phyloP scores from a whole-genome alignment of 306 rosid species.

The Glycyrrhiza uralensis region DNA sequence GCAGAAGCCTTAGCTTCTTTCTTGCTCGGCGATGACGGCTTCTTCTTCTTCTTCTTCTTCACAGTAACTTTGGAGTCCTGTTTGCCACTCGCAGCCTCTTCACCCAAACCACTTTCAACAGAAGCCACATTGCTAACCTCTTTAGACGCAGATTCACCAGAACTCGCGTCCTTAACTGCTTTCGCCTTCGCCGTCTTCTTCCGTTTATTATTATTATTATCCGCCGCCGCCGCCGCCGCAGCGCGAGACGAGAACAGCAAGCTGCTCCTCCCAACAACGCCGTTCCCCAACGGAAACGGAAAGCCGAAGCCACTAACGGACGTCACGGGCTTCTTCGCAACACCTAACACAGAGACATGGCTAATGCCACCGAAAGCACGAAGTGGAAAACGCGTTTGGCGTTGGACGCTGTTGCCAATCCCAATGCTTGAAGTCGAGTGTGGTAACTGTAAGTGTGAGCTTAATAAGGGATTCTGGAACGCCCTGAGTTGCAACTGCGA shows the following conservation, averaged over 20 bases:
- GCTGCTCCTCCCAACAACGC: conserved; percentile 21
- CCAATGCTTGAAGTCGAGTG: conserved; percentile 18
- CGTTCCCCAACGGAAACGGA: conserved; percentile 22
- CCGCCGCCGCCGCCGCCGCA: too few relatives aligned
- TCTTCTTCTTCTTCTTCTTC: conserved; percentile 47
- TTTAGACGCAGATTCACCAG: conserved; percentile 28
- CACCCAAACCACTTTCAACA: conserved; percentile 9
- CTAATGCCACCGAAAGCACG: conserved; percentile 13
- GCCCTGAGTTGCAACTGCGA: conserved; percentile 59
- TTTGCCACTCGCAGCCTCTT: conserved; percentile 18
- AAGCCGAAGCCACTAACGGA: conserved; percentile 19
- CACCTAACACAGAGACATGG: conserved; percentile 22
- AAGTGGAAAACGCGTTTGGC: conserved; percentile 27
- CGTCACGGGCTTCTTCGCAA: conserved; percentile 20
- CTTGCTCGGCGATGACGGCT: conserved; percentile 38
- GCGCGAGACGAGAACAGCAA: conserved; percentile 42
- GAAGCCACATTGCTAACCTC: conserved; percentile 25
- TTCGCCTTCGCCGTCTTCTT: conserved; percentile 41
- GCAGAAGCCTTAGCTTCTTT: conserved; percentile 39
- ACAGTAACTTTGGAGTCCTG: conserved; percentile 32
- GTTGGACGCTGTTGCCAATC: conserved; percentile 20
- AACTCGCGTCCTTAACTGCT: conserved; percentile 23
- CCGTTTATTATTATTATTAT: conserved; percentile 9
- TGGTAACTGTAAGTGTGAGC: conserved; percentile 27
- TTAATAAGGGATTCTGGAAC: conserved; percentile 34